These are phyloP conservation scores for Ramaria sp. DNA, from an alignment of 768 basidiomycete genomes.

Conservation along the genomic window DNA sequence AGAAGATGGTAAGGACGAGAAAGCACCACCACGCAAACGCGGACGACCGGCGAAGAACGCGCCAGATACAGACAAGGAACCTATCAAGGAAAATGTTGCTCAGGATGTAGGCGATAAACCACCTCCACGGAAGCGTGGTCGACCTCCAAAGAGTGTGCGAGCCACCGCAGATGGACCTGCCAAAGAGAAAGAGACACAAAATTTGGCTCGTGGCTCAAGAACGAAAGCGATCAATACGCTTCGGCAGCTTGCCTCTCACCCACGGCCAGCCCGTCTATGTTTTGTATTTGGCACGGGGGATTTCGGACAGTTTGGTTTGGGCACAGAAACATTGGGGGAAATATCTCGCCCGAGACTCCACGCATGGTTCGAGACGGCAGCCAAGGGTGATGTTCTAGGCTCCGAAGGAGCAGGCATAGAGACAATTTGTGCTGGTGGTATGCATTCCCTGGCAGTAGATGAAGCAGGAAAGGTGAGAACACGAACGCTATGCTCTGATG, in stretches of 20 bases:
- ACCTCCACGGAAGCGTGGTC: slow-evolving; percentile 5
- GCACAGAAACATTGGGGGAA: slow-evolving; percentile 61
- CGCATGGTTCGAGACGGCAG: slow-evolving; percentile 64
- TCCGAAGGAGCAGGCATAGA: slow-evolving; percentile 25
- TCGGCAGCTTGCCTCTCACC: slow-evolving; percentile 42
- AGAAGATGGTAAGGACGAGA: slow-evolving; percentile 1
- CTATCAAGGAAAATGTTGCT: background rate
- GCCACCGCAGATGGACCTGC: background rate
- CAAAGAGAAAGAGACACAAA: background rate
- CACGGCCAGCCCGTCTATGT: slow-evolving; percentile 57
- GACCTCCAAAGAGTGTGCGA: background rate
- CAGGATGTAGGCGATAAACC: background rate
- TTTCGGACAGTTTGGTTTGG: slow-evolving; percentile 93
- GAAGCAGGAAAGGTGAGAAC: slow-evolving; percentile 26
- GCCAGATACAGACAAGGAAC: slow-evolving; percentile 1
- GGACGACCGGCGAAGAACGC: background rate
- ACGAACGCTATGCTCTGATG: background rate
- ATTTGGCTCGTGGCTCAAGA: slow-evolving; percentile 17
- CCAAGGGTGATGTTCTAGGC: slow-evolving; percentile 38
- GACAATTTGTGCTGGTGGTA: slow-evolving; percentile 30
- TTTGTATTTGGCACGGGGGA: slow-evolving; percentile 91
- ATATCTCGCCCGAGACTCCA: slow-evolving; percentile 69
- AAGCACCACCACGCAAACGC: slow-evolving; percentile 3
- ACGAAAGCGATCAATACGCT: slow-evolving; percentile 25
- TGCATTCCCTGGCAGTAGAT: slow-evolving; percentile 37